Base-by-base conservation (phyloP, 2,329 filamentous ascomycete genomes). In the Talaromyces sp. region DNA sequence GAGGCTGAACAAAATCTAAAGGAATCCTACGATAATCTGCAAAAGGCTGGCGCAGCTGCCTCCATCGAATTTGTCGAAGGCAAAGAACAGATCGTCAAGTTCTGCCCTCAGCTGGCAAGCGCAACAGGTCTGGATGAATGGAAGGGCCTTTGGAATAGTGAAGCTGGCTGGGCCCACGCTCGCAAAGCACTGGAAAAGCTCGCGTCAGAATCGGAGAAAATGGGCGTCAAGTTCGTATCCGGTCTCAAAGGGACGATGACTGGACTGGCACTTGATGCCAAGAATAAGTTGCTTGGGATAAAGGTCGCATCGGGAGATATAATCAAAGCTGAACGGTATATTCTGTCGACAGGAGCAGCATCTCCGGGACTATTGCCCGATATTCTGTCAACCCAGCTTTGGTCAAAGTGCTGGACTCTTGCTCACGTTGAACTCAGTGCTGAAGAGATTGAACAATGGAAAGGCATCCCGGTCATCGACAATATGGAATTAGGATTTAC, bases 101-200 rank as follows among this genome's bases (percentile, higher is more conserved):
- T 82, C 15, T 86, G 86, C 66, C 76, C 77, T 22, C 74, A 72
- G 13, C 82, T 83, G 0, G 85, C 86, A 84, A 83, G 84, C 1
- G 65, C 78, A 10, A 83, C 0, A 70, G 72, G 79, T 0, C 83
- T 86, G 54, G 76, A 79, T 0, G 77, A 77, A 5, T 85, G 84
- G 84, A 80, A 80, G 68, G 84, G 84, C 69, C 78, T 78, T 64
- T 70, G 68, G 38, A 70, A 69, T 36, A 62, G 66, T 4, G 70
- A 80, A 7, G 82, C 83, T 3, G 85, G 84, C 7, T 87, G 84
- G 84, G 82, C 85, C 1, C 82, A 83, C 68, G 84, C 85, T 3
- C 75, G 79, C 13, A 82, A 82, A 40, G 82, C 83, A 0, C 72
- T 86, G 65, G 66, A 78, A 47, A 79, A 81, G 36, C 79, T 82